Evolutionary conservation across 2,329 filamentous ascomycete genomes (phyloP), one percentile per base, ranked within the genome.

Genomic region (Pseudogymnoascus sp.): DNA sequence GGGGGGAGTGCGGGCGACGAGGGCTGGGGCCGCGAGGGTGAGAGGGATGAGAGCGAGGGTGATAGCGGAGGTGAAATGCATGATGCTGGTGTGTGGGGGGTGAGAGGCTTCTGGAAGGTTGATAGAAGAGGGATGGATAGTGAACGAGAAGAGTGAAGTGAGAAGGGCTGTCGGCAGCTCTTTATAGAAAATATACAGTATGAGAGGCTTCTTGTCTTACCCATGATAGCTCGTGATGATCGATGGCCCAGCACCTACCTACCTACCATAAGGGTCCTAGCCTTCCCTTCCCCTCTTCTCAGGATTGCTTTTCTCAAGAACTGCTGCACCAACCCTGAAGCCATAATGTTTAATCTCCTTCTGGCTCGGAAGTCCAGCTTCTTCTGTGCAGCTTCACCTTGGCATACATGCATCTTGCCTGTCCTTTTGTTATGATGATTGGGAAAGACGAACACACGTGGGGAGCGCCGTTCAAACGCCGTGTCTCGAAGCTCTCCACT

Each of bases 1-100:
- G 6, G 88, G 84, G 73, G 81, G 79, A 12, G 78, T 72, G 16
- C 77, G 76, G n/a, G 71, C 65, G 8, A 70, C 7, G 28, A 56
- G 50, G 61, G 68, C 64, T 4, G 70, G 40, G n/a, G 68, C 63
- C 28, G 63, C 61, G 37, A 63, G 28, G 46, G 64, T 43, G 41
- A 65, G 43, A 24, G 68, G 60, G 31, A 68, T 38, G 28, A 65
- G 50, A 33, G 61, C 22, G 37, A 61, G 24, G 28, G 65, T 37
- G 31, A 69, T 38, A 31, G 60, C 19, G 4, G 67, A 64, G 50
- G 43, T 41, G 62, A 62, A 60, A 35, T 65, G 40, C 68, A 70
- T 68, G 22, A 59, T 68, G 59, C 16, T 14, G 50, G 28, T 56
- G 35, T 56, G 28, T 33, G 16, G 28, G 26, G 28, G 28, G 28